Base-by-base conservation (phyloP, 352 stramenopile genomes). In the Phytophthora citrophthora region DNA sequence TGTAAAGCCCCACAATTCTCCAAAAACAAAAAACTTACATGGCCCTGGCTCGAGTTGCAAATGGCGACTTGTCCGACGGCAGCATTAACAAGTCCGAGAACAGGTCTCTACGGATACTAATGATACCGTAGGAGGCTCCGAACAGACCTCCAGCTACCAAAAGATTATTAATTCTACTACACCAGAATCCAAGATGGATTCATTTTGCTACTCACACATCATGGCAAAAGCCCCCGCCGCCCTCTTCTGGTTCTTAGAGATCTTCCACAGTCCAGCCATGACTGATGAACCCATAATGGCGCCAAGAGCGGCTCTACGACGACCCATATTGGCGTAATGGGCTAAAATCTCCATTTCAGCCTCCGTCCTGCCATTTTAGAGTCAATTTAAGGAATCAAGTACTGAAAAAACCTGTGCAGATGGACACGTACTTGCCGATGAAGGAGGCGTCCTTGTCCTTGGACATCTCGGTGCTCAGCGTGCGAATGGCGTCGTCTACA, bases 71-170 rank as follows among this genome's bases (percentile, higher is more conserved):
- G 4, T 92, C 83, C 8, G 72, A 64, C 13, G 86, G 83, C 13
- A 94, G 62, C 55, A 78, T 77, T 39, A 94, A 67, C 4, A 94
- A 68, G 52, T 94, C 83, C 32, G 76, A 70, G 41, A 94, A 90
- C 34, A 92, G 64, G 13, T 86, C 71, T 10, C 73, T 72, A 48
- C 86, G 86, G 53, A 94, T 87, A 45, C 76, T 90, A 44, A 91
- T 68, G 15, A 90, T 72, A 6, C 85, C 83, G 36, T 91, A 91
- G 8, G 81, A 86, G 54, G 81, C 79, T 36, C 85, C 82, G 39
- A 80, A 70, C 40, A 94, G 34, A 12, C 70, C 74, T 15, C 82
- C 79, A 62, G 79, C 83, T 87, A 66, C 16, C 54, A 23, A 10
- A 46, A 20, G n/a, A 23, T 34, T 8, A 10, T 15, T 23, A 24